phyloP scores from a whole-genome alignment of 139 green algal genomes.

The Mesotaenium endlicherianum region DNA sequence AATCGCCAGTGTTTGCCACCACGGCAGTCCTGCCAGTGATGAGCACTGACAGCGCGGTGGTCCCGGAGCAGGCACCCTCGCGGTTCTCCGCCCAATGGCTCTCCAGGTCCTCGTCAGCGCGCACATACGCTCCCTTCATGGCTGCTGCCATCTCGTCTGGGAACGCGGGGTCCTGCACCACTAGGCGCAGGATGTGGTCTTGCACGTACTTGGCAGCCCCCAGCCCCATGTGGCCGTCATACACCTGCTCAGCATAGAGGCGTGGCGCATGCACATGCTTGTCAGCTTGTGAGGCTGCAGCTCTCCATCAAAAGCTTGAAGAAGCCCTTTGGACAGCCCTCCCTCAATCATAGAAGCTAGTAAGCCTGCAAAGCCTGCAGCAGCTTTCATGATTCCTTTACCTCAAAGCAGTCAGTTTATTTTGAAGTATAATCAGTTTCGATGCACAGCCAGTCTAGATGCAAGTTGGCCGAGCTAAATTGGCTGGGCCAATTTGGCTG shows the following conservation, averaged over 20 bases:
- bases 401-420: background rate
- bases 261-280: background rate
- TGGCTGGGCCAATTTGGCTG: background rate
- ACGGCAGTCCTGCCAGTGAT: conserved; percentile 51
- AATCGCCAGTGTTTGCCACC: conserved; percentile 61
- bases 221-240: conserved; percentile 38
- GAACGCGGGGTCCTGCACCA: conserved; percentile 34
- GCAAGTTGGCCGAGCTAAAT: background rate
- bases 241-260: conserved; percentile 21
- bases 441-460: background rate
- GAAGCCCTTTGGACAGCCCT: background rate
- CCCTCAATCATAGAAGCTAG: background rate
- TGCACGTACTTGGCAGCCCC: conserved; percentile 26
- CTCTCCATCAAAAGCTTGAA: background rate
- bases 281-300: background rate
- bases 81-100: background rate
- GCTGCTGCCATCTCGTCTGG: conserved; percentile 7
- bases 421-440: background rate
- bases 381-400: background rate
- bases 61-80: conserved; percentile 41
- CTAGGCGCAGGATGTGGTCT: conserved; percentile 31
- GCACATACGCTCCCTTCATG: conserved; percentile 8
- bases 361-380: background rate
- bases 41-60: conserved; percentile 52
- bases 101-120: conserved; percentile 20